A percentile compares a stretch with the other conserved stretches of the same genome.
Conservation (phyloP, 2,329 filamentous ascomycete species). For the Tolypocladium cylindrosporum region DNA sequence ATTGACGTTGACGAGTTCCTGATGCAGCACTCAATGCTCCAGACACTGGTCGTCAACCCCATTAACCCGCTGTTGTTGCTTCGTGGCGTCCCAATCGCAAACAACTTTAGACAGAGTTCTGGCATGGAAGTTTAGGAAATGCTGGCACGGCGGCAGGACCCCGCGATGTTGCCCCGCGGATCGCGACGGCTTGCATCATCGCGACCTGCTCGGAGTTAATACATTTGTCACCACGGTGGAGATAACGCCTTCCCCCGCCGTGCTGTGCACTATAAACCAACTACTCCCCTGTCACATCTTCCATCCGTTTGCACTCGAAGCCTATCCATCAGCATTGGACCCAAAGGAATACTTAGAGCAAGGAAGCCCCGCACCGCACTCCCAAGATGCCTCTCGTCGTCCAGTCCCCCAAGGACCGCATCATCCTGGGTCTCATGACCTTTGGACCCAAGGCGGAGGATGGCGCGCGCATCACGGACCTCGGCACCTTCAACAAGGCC, state of each 20-base stretch:
- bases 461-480: conserved; percentile 62
- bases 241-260: background rate
- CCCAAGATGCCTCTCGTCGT: conserved; percentile 36
- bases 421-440: conserved; percentile 82
- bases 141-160: background rate
- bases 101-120: background rate
- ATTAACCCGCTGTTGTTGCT: background rate
- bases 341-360: background rate
- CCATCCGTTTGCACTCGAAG: background rate
- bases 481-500: conserved; percentile 56
- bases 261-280: background rate
- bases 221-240: background rate
- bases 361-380: background rate
- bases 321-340: background rate
- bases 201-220: background rate
- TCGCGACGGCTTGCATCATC: background rate
- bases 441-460: conserved; percentile 54
- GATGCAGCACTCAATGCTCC: background rate
- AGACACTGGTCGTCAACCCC: no score
- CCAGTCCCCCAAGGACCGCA: conserved; percentile 44
- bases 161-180: background rate
- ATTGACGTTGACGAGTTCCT: background rate
- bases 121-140: background rate
- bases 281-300: background rate
- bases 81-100: background rate